phyloP scores from a whole-genome alignment of 371 early-diverging fungal species.

The Mortierella sp. region DNA sequence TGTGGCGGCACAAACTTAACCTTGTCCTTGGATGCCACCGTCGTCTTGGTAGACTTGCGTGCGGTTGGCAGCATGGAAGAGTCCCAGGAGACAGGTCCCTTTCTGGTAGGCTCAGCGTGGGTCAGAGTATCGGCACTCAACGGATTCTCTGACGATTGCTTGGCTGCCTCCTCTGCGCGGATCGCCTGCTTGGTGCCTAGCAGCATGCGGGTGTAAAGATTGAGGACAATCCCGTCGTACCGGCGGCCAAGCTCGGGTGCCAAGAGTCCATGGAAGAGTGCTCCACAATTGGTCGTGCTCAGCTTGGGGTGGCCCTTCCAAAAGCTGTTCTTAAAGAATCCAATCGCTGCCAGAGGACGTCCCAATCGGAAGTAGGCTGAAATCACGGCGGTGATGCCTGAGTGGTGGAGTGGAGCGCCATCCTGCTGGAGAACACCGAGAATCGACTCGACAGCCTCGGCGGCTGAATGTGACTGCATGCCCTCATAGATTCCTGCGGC shows the following conservation, averaged over 20 bases:
- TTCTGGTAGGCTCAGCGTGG: background rate
- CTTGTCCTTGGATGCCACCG: background rate
- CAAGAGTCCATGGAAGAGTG: conserved; percentile 40
- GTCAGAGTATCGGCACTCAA: too few species aligned
- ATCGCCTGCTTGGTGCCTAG: conserved; percentile 26
- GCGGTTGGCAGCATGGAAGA: background rate
- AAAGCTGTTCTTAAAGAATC: conserved; percentile 44
- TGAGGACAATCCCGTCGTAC: conserved; percentile 47
- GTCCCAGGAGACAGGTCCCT: background rate
- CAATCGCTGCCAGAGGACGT: conserved; percentile 52
- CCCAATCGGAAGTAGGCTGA: conserved; percentile 53
- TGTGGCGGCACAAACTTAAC: conserved; percentile 12
- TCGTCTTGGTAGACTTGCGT: background rate
- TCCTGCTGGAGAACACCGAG: conserved; percentile 32
- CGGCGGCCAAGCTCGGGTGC: conserved; percentile 32
- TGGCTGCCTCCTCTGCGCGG: conserved; percentile 6
- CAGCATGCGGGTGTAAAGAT: conserved; percentile 45
- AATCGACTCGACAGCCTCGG: conserved; percentile 51
- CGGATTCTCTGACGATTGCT: background rate
- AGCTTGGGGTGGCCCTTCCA: conserved; percentile 32
- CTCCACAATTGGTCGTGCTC: conserved; percentile 50
- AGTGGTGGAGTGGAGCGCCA: conserved; percentile 21
- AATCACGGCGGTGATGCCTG: conserved; percentile 44
- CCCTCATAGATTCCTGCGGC: conserved; percentile 15
- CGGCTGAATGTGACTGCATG: conserved; percentile 17